Evolutionary conservation across 2,329 filamentous ascomycete genomes (phyloP).

Genomic region (Aspergillus unguis): DNA sequence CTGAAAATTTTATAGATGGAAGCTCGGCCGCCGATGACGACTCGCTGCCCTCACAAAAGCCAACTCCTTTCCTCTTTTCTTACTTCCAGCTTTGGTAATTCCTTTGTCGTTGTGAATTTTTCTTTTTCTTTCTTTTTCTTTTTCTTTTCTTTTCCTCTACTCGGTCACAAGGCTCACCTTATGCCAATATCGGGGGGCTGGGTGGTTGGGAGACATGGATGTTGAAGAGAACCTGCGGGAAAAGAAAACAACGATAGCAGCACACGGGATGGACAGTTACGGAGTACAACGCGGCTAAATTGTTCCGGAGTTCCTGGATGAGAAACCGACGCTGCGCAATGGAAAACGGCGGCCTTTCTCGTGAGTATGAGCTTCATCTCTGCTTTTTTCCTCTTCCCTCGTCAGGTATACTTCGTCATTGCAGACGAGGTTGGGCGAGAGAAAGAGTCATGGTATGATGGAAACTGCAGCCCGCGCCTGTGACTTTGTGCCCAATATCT

Average conservation of each 20-base stretch:
- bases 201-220: conserved; percentile 24
- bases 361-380: not conserved
- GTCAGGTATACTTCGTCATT: not conserved
- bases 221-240: conserved; percentile 5
- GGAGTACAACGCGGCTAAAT: not conserved
- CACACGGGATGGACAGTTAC: conserved; percentile 14
- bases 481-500: conserved; percentile 11
- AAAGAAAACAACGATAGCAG: conserved; percentile 5
- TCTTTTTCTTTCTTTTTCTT: not conserved
- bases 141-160: not conserved
- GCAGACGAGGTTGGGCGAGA: not conserved
- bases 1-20: conserved; percentile 3
- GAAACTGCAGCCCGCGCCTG: not conserved
- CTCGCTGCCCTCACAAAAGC: not conserved
- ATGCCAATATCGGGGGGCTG: conserved; percentile 21
- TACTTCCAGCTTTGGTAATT: not conserved
- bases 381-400: not conserved
- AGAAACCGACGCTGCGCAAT: not conserved
- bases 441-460: not conserved
- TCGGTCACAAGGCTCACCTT: not conserved
- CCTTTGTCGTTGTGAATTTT: not conserved
- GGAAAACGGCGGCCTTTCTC: not conserved
- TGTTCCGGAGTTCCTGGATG: conserved; percentile 3
- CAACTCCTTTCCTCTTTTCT: not conserved
- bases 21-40: not conserved